phyloP scores from a whole-genome alignment of 805 yeast genomes.

The Lipomyces yamanashiensis region DNA sequence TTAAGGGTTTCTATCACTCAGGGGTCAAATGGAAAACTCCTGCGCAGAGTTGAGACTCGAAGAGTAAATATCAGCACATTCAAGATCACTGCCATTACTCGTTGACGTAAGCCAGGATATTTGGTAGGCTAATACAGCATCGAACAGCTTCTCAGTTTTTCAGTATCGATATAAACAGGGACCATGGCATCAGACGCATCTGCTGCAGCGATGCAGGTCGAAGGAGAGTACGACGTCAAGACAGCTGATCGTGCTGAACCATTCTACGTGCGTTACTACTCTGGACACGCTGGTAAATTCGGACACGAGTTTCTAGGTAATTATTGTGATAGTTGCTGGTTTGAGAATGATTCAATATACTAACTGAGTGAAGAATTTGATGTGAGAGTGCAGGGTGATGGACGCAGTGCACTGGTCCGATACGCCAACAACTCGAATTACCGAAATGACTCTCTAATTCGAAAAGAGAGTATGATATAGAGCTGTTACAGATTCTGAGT shows the following conservation, averaged over 20 bases:
- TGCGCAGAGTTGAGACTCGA: not conserved
- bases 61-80: not conserved
- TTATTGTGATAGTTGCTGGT: not conserved
- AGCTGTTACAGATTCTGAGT: not conserved
- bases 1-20: conserved; percentile 1
- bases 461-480: conserved; percentile 45
- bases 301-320: conserved; percentile 54
- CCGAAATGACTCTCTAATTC: conserved; percentile 50
- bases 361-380: conserved; percentile 44
- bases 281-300: conserved; percentile 52
- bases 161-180: not conserved
- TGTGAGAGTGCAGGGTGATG: conserved; percentile 42
- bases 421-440: conserved; percentile 56
- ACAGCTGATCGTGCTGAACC: conserved; percentile 38
- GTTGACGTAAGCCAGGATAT: no score
- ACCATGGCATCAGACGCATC: not conserved
- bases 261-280: conserved; percentile 51
- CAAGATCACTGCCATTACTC: not conserved
- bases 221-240: conserved; percentile 20
- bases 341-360: no score
- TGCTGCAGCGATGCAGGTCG: conserved; percentile 1
- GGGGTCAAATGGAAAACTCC: not conserved
- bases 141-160: not conserved
- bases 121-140: no score
- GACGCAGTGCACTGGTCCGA: conserved; percentile 44